Conservation (phyloP, 179 eudicot genomes). For the Actinidia chinensis region DNA sequence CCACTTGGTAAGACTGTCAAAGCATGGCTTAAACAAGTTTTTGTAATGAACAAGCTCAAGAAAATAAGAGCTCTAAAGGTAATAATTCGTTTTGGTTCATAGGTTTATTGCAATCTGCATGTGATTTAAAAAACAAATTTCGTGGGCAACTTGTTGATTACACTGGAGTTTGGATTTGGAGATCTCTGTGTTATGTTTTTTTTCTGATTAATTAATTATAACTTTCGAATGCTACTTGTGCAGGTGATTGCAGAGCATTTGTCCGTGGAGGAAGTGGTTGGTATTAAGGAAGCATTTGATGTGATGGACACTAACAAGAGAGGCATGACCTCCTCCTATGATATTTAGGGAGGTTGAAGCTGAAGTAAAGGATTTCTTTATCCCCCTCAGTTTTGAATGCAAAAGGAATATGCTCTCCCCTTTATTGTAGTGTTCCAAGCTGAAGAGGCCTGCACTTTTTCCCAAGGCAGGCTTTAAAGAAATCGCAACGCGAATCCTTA, state of each 20-base stretch:
- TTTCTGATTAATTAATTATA: background rate
- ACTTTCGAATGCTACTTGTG: background rate
- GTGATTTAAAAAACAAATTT: background rate
- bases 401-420: no score
- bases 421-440: no score
- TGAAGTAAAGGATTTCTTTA: no score
- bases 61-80: conserved; percentile 59
- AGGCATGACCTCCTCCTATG: conserved; percentile 67
- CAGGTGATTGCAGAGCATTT: conserved; percentile 86
- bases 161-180: background rate
- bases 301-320: conserved; percentile 59
- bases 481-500: no score
- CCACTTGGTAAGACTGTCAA: conserved; percentile 78
- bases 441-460: no score
- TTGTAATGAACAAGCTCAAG: conserved; percentile 89
- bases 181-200: background rate
- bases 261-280: conserved; percentile 75
- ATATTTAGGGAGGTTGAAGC: no score
- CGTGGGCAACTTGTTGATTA: no score
- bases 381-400: no score
- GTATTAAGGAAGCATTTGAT: conserved; percentile 80
- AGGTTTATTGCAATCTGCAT: background rate
- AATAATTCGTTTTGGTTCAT: conserved; percentile 5
- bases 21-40: conserved; percentile 82
- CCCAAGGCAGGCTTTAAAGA: no score